Conservation (phyloP, 768 basidiomycete genomes). For the Kwoniella sp. region DNA sequence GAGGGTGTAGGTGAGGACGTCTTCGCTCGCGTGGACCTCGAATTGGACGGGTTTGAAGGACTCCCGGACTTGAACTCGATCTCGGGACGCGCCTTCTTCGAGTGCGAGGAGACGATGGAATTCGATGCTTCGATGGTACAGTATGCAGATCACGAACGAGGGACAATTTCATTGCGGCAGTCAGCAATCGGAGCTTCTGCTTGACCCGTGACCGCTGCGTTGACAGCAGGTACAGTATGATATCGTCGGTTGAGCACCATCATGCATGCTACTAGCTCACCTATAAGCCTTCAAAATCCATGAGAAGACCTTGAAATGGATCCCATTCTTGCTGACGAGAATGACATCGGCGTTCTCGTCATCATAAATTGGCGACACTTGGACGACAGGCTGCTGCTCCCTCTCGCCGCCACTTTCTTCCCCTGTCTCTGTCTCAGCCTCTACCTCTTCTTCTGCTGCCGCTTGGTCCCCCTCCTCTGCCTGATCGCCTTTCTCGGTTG, state of each 20-base stretch:
- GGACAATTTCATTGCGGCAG: too few relatives aligned
- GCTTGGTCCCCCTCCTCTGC: neutral
- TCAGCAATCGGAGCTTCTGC: too few relatives aligned
- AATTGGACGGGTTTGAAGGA: neutral
- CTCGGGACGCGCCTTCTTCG: too few relatives aligned
- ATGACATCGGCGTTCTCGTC: slow-evolving; percentile 6
- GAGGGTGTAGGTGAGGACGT: slow-evolving; percentile 3
- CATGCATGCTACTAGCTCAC: neutral
- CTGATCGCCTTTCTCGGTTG: neutral
- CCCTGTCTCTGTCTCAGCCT: neutral
- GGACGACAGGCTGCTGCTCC: neutral
- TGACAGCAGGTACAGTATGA: too few relatives aligned
- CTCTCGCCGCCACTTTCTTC: neutral
- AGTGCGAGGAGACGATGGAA: too few relatives aligned
- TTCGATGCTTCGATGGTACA: too few relatives aligned
- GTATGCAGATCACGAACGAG: too few relatives aligned
- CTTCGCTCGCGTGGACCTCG: neutral
- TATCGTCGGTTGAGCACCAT: too few relatives aligned
- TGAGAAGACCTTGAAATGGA: slow-evolving; percentile 16
- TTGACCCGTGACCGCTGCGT: too few relatives aligned
- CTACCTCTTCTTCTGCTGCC: neutral
- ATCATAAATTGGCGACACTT: neutral
- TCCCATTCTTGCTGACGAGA: slow-evolving; percentile 7
- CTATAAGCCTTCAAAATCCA: slow-evolving; percentile 12
- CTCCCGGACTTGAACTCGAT: too few relatives aligned